Evolutionary conservation across 75 land plant genomes (phyloP).

Genomic region (Cryptomeria japonica): DNA sequence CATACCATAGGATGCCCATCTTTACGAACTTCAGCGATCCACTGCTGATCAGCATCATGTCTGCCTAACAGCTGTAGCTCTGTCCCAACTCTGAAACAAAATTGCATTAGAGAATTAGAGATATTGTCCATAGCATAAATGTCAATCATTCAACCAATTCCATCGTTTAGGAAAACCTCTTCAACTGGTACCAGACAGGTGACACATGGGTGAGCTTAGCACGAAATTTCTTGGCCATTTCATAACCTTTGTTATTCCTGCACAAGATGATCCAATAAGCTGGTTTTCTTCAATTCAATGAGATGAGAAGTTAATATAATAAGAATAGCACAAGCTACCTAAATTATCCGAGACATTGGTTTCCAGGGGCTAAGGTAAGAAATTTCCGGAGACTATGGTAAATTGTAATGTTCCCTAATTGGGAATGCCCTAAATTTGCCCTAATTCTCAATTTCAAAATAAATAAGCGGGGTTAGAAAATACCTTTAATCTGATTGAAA

Average conservation of each 20-base stretch:
- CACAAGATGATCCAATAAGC: constrained; percentile 16
- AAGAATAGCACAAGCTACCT: neutral
- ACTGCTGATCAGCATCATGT: constrained; percentile 84
- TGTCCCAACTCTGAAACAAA: constrained; percentile 56
- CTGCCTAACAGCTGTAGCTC: constrained; percentile 65
- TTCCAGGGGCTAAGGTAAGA: neutral
- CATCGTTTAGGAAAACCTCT: constrained; percentile 52
- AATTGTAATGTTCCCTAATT: too few relatives aligned
- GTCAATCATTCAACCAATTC: neutral
- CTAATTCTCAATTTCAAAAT: too few relatives aligned
- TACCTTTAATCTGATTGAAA: too few relatives aligned
- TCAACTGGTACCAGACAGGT: constrained; percentile 98
- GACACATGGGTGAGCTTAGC: constrained; percentile 89
- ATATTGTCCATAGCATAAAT: neutral
- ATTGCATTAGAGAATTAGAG: neutral
- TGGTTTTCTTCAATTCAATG: neutral
- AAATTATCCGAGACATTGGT: neutral
- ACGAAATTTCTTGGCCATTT: constrained; percentile 75
- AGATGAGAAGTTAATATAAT: neutral
- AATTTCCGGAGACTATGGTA: neutral
- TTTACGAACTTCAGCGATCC: constrained; percentile 70
- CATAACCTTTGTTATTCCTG: constrained; percentile 98
- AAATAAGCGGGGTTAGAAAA: too few relatives aligned
- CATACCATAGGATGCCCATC: constrained; percentile 71
- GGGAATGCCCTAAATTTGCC: too few relatives aligned